These are phyloP conservation scores for Ustilago hordei DNA, from an alignment of 1,284 basidiomycete species.

Conservation along the genomic window DNA sequence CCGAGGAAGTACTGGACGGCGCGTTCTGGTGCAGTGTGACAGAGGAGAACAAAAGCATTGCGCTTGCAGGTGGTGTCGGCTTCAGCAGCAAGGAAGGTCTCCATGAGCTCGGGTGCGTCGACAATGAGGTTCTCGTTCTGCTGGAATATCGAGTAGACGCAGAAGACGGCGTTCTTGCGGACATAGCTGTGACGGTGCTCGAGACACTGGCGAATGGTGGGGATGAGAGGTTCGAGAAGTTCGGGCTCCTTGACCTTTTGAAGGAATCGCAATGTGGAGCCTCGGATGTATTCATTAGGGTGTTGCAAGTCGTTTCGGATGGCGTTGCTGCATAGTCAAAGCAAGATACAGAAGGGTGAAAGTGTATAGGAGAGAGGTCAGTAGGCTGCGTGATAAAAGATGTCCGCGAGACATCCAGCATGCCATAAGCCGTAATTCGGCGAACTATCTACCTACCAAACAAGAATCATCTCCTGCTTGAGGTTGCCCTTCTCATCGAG, in stretches of 20 bases:
- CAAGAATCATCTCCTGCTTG: conserved; percentile 99
- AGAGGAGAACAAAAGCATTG: conserved; percentile 95
- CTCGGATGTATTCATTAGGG: conserved; percentile 99
- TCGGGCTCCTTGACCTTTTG: conserved; percentile 96
- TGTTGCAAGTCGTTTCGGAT: conserved; percentile 99
- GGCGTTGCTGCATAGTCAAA: conserved; percentile 79
- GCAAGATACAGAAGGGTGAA: not conserved
- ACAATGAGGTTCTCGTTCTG: conserved; percentile 86
- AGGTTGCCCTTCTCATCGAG: conserved; percentile 96
- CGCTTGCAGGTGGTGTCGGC: conserved; percentile 94
- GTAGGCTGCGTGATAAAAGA: too few species aligned
- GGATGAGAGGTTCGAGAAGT: conserved; percentile 93
- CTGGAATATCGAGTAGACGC: conserved; percentile 93
- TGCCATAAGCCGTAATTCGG: not conserved
- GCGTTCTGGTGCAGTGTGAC: conserved; percentile 86
- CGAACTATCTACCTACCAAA: conserved; percentile 78
- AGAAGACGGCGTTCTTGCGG: conserved; percentile 98
- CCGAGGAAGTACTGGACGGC: conserved; percentile 91
- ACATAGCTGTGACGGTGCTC: conserved; percentile 99
- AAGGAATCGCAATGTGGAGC: conserved; percentile 93
- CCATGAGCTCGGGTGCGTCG: conserved; percentile 94
- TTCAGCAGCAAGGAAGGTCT: conserved; percentile 92
- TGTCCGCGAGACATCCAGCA: too few species aligned
- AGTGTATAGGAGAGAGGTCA: not conserved
- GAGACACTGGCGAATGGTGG: conserved; percentile 90